These are phyloP conservation scores for Fusarium camptoceras DNA, from an alignment of 2,329 filamentous ascomycete genomes.

Conservation along the genomic window DNA sequence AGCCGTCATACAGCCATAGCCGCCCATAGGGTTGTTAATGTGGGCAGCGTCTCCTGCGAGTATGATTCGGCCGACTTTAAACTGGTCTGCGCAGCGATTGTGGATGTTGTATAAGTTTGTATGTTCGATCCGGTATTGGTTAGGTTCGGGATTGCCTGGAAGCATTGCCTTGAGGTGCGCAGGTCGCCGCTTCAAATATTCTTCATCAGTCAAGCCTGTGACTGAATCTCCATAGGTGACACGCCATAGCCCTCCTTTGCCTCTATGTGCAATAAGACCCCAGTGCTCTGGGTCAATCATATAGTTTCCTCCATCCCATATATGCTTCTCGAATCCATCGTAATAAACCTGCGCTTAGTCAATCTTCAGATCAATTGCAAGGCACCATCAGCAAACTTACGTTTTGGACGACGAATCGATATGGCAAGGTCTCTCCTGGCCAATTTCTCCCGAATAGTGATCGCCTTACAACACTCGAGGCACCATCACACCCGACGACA, in stretches of 20 bases:
- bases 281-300: slow-evolving; percentile 7
- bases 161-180: slow-evolving; percentile 12
- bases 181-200: not conserved
- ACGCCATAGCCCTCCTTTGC: slow-evolving; percentile 2
- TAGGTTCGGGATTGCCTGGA: not conserved
- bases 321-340: slow-evolving; percentile 5
- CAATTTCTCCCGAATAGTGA: slow-evolving; percentile 4
- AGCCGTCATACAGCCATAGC: slow-evolving; percentile 11
- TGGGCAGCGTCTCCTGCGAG: slow-evolving; percentile 7
- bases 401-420: slow-evolving; percentile 8
- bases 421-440: not conserved
- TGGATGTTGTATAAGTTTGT: slow-evolving; percentile 13
- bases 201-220: slow-evolving; percentile 1
- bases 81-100: slow-evolving; percentile 1
- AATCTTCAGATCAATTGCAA: fast-evolving
- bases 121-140: not conserved
- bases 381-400: not conserved
- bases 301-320: slow-evolving; percentile 5
- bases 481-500: slow-evolving; percentile 9
- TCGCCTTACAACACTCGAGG: not conserved
- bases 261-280: slow-evolving; percentile 1
- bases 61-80: not conserved
- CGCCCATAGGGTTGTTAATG: slow-evolving; percentile 10
- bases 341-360: not conserved
- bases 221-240: slow-evolving; percentile 7